Base-by-base conservation (phyloP, 176 grass and related monocot species). In the Oryza nivara region DNA sequence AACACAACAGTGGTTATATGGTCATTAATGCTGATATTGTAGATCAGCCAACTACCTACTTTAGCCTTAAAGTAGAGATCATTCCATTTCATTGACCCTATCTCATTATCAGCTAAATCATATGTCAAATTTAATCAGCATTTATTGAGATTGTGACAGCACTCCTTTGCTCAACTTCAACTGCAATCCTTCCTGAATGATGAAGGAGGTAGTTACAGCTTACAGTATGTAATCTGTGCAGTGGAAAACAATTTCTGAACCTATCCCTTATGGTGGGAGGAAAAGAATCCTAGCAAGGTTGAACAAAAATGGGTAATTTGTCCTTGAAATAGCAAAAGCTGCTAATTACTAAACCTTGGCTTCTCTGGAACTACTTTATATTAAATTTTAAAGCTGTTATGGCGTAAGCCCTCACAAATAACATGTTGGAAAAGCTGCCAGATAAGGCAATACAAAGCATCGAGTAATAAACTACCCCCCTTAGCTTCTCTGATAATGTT, bases 401-500 rank as follows among this genome's bases (percentile, higher is more conserved):
- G 38, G 28, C 68, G 22, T 71, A 81, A 65, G 2, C 28, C 12
- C 52, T 44, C 56, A 3, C 0, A 85, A 64, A 88, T 46, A 49
- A 54, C 34, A 30, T 75, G 70, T 80, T 22, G 17, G 10, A 64
- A 8, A 76, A 5, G 51, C 52, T n/a, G 52, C 9, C 65, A 76
- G 40, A 80, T 74, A 75, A 64, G 22, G 74, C 12, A 83, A 49
- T 36, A 5, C 46, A 38, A 17, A 45, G 48, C 0, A 72, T 80
- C 38, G 13, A 70, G 30, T 17, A 56, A 72, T n/a, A 90, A 67
- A 73, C 14, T 12, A 46, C 48, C 9, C 35, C 20, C 5, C 7
- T 73, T 60, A 70, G 19, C 25, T 86, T 75, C 47, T 69, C 48
- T 47, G 35, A 67, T 76, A 84, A 74, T 38, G 16, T 83, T 88